Evolutionary conservation across 2,329 filamentous ascomycete species (phyloP).

Genomic region (Fusarium subtropicale): DNA sequence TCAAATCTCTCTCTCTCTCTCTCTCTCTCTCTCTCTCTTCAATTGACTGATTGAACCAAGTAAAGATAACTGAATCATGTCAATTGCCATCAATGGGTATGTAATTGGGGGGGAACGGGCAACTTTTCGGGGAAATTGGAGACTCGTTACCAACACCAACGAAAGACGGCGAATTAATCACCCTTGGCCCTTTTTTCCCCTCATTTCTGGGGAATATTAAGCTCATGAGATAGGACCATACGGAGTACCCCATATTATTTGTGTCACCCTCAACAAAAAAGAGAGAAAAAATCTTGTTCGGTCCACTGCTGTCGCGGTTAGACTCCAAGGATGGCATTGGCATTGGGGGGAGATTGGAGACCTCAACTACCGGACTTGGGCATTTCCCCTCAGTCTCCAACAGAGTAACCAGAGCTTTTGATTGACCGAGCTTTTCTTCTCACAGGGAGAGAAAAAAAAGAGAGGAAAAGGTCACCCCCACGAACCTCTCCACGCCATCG

Average conservation of each 20-base stretch:
- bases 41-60: background rate
- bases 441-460: background rate
- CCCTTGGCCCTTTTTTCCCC: background rate
- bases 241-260: background rate
- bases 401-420: background rate
- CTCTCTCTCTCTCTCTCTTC: background rate
- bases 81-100: background rate
- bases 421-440: background rate
- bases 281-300: background rate
- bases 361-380: background rate
- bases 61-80: background rate
- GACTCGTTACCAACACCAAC: constrained; percentile 13
- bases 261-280: background rate
- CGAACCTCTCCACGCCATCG: background rate
- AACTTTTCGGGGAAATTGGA: constrained; percentile 14
- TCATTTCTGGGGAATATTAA: constrained; percentile 21
- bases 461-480: background rate
- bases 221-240: background rate
- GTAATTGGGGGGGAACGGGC: background rate
- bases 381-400: background rate
- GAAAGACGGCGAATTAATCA: background rate
- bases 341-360: background rate
- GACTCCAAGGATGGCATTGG: background rate
- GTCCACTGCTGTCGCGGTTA: background rate
- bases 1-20: background rate